Base-by-base conservation (phyloP, 192 early-diverging fungal genomes). In the Coemansia sp. region DNA sequence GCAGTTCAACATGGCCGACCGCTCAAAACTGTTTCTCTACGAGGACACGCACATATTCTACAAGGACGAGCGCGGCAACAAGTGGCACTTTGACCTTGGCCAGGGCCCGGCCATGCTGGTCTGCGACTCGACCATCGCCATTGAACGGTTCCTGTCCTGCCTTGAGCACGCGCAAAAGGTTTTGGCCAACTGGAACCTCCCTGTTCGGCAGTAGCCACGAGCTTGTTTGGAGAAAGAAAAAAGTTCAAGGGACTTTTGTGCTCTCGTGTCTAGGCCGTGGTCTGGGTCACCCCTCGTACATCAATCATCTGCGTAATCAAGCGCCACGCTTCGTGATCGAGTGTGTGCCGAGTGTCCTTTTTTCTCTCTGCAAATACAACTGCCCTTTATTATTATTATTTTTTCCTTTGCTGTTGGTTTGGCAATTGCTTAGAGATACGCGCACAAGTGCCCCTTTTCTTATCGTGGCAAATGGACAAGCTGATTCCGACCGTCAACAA, bases 401-500 rank as follows among this genome's bases (percentile, higher is more conserved):
- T 60, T 15, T 54, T 35, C 54, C 35, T 11, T 46, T 18, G 21
- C 18, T 35, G 33, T 41, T 38, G 7, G 10, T 17, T 53, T 39
- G 19, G 11, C 37, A 36, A 0, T 27, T 50, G 46, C 46, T 29
- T 50, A 24, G 46, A 46, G 21, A 54, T 54, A 24, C 19, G 5
- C 8, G 53, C n/a, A 27, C 37, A 18, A 34, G 43, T 36, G 33
- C 36, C 44, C 34, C 12, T 29, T 53, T 19, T 35, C 52, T 68
- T 68, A 38, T 61, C 44, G 34, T 17, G 17, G 8, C 44, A 48
- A 52, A 91, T 91, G 89, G 85, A 91, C 65, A 87, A 88, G 82
- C 75, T 92, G 21, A 92, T 92, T 73, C 85, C 87, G 40, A 81
- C 88, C n/a, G 86, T 90, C 36, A 92, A 90, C 67, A 88, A 85